A percentile compares a stretch with the other conserved stretches of the same genome.
phyloP scores from a whole-genome alignment of 2,329 filamentous ascomycete species.

The Curvularia eragrostidis region DNA sequence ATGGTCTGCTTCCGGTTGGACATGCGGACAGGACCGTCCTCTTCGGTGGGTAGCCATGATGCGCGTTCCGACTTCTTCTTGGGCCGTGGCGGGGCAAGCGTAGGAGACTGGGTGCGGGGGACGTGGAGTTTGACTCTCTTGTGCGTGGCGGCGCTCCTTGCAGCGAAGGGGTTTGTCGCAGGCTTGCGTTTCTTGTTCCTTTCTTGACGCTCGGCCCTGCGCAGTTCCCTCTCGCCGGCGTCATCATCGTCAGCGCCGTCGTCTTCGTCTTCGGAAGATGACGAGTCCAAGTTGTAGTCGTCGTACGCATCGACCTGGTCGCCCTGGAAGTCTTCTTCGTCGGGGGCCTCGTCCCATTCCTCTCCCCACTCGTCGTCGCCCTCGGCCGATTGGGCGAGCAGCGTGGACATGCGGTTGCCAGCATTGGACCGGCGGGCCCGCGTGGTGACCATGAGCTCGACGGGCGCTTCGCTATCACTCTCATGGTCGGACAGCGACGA shows the following conservation, averaged over 20 bases:
- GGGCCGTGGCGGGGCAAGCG: conserved; percentile 54
- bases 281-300: conserved; percentile 81
- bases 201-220: conserved; percentile 74
- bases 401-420: conserved; percentile 52
- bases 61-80: conserved; percentile 76
- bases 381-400: conserved; percentile 43
- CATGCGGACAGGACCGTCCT: conserved; percentile 67
- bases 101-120: conserved; percentile 51
- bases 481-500: conserved; percentile 29
- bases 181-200: conserved; percentile 77
- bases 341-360: conserved; percentile 71
- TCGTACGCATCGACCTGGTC: conserved; percentile 63
- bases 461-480: conserved; percentile 39
- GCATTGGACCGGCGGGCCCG: conserved; percentile 50
- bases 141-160: conserved; percentile 49
- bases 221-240: conserved; percentile 85
- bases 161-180: conserved; percentile 56
- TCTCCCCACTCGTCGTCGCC: conserved; percentile 48
- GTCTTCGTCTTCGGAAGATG: conserved; percentile 78
- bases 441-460: conserved; percentile 49
- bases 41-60: conserved; percentile 70
- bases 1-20: conserved; percentile 69
- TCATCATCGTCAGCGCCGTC: conserved; percentile 75
- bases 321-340: conserved; percentile 60
- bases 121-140: conserved; percentile 50